A percentile compares a stretch with the other conserved stretches of the same genome.
These are phyloP conservation scores for Comarum palustre DNA, from an alignment of 306 rosid genomes.

Conservation along the genomic window DNA sequence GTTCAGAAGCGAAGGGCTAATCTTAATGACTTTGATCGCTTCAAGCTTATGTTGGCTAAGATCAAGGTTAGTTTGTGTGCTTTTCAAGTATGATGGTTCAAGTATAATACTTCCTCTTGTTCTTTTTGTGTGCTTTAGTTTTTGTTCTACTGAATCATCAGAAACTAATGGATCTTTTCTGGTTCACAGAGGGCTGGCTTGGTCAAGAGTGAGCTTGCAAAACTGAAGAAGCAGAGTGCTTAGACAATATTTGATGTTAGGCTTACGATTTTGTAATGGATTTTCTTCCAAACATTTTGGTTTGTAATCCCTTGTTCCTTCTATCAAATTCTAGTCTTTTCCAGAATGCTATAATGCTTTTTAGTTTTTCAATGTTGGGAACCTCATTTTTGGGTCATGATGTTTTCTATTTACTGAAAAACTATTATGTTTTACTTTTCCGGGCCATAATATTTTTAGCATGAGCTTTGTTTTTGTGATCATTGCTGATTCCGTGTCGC, in stretches of 20 bases:
- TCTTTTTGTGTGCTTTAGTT: too few species aligned
- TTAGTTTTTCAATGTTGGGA: not conserved
- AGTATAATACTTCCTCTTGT: not conserved
- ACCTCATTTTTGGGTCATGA: not conserved
- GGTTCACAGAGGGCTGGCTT: conserved; percentile 72
- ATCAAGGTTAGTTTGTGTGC: conserved; percentile 55
- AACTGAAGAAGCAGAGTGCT: conserved; percentile 63
- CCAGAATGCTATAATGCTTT: not conserved
- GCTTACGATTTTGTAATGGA: conserved; percentile 39
- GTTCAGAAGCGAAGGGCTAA: conserved; percentile 77
- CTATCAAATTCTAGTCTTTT: conserved; percentile 2
- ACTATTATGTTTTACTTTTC: too few species aligned
- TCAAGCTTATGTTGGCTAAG: conserved; percentile 92
- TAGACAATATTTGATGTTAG: conserved; percentile 23
- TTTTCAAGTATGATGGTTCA: not conserved
- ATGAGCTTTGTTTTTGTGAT: too few species aligned
- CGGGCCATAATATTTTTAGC: too few species aligned
- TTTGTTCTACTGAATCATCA: not conserved
- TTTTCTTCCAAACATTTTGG: conserved; percentile 20
- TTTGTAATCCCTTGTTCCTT: conserved; percentile 11
- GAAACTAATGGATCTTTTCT: not conserved
- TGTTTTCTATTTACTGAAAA: too few species aligned
- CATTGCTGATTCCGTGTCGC: too few species aligned
- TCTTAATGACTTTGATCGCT: conserved; percentile 83
- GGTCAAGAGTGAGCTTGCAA: conserved; percentile 80